Evolutionary conservation across 768 basidiomycete species (phyloP), one percentile per base, ranked within the genome.

Genomic region (Zangia roseola): DNA sequence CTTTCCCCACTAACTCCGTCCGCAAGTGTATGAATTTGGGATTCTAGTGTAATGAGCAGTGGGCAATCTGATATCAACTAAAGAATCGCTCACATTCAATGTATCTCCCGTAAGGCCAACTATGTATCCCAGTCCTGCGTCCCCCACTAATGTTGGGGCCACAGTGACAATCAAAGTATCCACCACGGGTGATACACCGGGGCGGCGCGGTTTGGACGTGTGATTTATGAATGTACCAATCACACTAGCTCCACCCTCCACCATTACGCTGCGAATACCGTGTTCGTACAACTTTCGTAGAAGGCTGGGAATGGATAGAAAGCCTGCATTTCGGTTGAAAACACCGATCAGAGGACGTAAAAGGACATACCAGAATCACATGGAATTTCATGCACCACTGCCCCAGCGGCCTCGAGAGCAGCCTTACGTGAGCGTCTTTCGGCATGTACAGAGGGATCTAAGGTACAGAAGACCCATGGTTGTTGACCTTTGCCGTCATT

Each of bases 231-330:
- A 68, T 1, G 88, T 83, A 6, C 76, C 73, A 48, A 99, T 92
- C 54, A 99, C 76, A 9, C 71, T 70, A 9, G 91, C 88, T 14
- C 97, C 97, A 44, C 97, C 97, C 71, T 99, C 97, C 6, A 97
- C 89, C 95, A 99, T 99, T 46, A 97, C 71, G 10, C 84, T 86
- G 10, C 69, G 68, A 52, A 95, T 74, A 4, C 80, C 82, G n/a
- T 76, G 69, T 10, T 69, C 65, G n/a, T 68, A 69, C 21, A 97
- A 71, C 7, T 70, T 69, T 12, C 54, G 58, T 5, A 94, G 78
- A 16, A 90, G 64, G 5, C 62, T 61, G 3, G 68, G 61, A 25
- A 89, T 66, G 23, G 77, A 69, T 17, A 85, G 62, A 21, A 58
- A 46, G 30, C 70, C 75, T 74, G 14, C 16, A 35, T 10, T 26